Conservation (phyloP, 2,329 filamentous ascomycete species). For the Trichophyton benhamiae region DNA sequence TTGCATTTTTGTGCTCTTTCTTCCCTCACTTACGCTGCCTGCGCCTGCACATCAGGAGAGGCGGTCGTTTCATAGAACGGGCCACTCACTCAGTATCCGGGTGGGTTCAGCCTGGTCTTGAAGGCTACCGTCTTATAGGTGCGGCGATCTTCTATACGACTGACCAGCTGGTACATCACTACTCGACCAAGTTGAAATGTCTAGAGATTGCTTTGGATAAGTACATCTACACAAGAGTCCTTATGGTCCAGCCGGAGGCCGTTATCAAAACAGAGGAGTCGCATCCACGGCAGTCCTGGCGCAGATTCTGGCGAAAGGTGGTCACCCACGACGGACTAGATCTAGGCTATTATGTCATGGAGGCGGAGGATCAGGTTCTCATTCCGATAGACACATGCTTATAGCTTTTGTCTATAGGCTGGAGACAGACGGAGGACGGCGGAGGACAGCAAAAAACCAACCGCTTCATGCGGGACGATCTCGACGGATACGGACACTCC, state of each 20-base stretch:
- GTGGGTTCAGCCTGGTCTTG: background rate
- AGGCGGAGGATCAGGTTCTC: background rate
- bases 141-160: background rate
- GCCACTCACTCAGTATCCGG: background rate
- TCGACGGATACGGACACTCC: no score
- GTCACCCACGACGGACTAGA: background rate
- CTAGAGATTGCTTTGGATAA: background rate
- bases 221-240: background rate
- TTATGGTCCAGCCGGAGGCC: background rate
- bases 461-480: no score
- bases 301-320: background rate
- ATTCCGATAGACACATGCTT: constrained; percentile 2
- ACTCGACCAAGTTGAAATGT: background rate
- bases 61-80: background rate
- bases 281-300: background rate
- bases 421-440: background rate
- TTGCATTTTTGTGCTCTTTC: background rate
- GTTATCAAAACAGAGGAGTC: background rate
- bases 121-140: background rate
- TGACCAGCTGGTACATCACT: background rate
- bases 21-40: background rate
- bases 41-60: background rate
- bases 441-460: no score
- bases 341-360: background rate
- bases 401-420: background rate